phyloP scores from a whole-genome alignment of 225 moss, liverwort and hornwort genomes.

The Thuidium tamariscinum region DNA sequence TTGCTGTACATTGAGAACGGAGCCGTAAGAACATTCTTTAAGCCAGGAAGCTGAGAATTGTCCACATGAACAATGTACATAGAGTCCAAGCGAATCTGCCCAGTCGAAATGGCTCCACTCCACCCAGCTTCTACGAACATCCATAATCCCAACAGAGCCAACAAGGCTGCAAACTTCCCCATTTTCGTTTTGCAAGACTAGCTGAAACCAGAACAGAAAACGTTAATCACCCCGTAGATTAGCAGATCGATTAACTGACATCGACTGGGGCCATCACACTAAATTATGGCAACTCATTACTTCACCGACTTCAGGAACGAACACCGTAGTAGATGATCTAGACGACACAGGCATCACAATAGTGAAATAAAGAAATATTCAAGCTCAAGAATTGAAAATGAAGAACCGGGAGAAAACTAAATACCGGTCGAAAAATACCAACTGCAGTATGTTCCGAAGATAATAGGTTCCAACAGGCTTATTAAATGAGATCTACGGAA shows the following conservation, averaged over 20 bases:
- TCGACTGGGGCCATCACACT: background rate
- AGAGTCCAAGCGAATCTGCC: background rate
- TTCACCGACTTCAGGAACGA: background rate
- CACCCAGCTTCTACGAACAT: background rate
- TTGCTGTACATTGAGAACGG: slow-evolving; percentile 30
- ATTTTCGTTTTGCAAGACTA: background rate
- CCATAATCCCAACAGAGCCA: slow-evolving; percentile 17
- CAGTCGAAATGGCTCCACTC: background rate
- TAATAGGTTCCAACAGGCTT: background rate
- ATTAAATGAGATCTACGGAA: background rate
- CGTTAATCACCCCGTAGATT: background rate
- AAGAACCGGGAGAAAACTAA: background rate
- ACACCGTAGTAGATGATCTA: background rate
- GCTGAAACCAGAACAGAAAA: background rate
- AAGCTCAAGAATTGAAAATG: background rate
- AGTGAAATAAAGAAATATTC: background rate
- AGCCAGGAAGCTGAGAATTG: background rate
- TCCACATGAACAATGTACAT: slow-evolving; percentile 17
- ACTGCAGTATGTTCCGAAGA: background rate
- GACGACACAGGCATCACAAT: background rate
- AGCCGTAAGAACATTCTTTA: slow-evolving; percentile 10
- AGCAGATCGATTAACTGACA: background rate
- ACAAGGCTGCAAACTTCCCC: background rate
- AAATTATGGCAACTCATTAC: background rate
- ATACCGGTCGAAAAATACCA: background rate